These are phyloP conservation scores for Mallotus repandus DNA, from an alignment of 441 rosid genomes.

Conservation along the genomic window DNA sequence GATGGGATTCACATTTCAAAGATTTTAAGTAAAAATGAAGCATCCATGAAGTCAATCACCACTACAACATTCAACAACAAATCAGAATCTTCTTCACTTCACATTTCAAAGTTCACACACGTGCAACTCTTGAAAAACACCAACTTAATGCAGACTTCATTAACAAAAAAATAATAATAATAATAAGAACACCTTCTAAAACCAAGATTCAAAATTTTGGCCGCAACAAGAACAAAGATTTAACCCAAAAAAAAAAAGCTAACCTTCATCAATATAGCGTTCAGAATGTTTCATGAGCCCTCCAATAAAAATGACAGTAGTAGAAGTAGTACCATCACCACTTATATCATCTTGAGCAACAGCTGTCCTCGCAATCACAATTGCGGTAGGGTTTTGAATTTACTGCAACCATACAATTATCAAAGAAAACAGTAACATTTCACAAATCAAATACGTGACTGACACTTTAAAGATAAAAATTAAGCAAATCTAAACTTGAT, in stretches of 20 bases:
- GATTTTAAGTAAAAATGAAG: too few relatives aligned
- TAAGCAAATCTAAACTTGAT: background rate
- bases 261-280: conserved; percentile 93
- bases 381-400: conserved; percentile 97
- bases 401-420: conserved; percentile 49
- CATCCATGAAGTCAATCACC: background rate
- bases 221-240: too few relatives aligned
- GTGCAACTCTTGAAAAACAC: too few relatives aligned
- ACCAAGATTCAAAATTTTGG: too few relatives aligned
- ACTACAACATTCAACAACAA: background rate
- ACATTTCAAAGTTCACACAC: background rate
- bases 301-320: conserved; percentile 91
- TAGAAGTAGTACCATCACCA: conserved; percentile 96
- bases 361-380: conserved; percentile 97
- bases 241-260: conserved; percentile 11
- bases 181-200: too few relatives aligned
- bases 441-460: background rate
- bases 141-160: background rate
- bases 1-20: background rate
- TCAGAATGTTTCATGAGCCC: conserved; percentile 98
- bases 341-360: conserved; percentile 96
- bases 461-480: too few relatives aligned
- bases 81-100: background rate
- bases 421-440: background rate
- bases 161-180: background rate